Evolutionary conservation across 768 basidiomycete species (phyloP), one percentile per base, ranked within the genome.

Genomic region (Boletales sp.): DNA sequence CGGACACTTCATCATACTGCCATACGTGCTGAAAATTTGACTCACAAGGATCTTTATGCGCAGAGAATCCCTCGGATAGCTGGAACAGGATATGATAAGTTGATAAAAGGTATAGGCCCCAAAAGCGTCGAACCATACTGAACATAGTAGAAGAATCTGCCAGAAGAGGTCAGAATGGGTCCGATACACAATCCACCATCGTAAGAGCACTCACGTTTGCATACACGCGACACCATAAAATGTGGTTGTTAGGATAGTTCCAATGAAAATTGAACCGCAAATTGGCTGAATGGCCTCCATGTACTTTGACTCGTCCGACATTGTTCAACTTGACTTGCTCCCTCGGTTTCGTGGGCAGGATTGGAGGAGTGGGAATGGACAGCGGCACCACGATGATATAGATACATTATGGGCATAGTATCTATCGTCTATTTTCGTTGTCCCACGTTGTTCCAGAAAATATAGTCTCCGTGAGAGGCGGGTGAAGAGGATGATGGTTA

Each of bases 11-110:
- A 50, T 24, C 7, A 30, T 13, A 4, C 32, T 11, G 7, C n/a
- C 9, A 1, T 2, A 19, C 12, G 13, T 13, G 31, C 11, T 41
- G 8, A 19, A 1, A 27, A 21, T 0, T 6, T 15, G 34, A 45
- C 58, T 59, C 14, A 59, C 58, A 21, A 56, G 31, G 12, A 1
- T 3, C 38, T 56, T 59, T 11, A 14, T 40, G 15, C 32, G 40
- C 13, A 31, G 4, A 10, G 29, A 37, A 38, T 60, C 58, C 0
- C 13, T 35, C 10, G 2, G 45, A 8, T 53, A 59, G 12, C 58
- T 59, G 15, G 17, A 19, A 19, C 15, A 1, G 19, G n/a, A 8
- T 12, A 3, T 8, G 15, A 11, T 29, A 4, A n/a, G 8, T 8
- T 8, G 11, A 39, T 10, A 21, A 32, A 37, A 13, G 14, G 4